Percentiles rank a stretch among this genome's conserved stretches.
These are phyloP conservation scores for Fusarium duplospermum DNA, from an alignment of 2,329 filamentous ascomycete genomes.

Conservation along the genomic window DNA sequence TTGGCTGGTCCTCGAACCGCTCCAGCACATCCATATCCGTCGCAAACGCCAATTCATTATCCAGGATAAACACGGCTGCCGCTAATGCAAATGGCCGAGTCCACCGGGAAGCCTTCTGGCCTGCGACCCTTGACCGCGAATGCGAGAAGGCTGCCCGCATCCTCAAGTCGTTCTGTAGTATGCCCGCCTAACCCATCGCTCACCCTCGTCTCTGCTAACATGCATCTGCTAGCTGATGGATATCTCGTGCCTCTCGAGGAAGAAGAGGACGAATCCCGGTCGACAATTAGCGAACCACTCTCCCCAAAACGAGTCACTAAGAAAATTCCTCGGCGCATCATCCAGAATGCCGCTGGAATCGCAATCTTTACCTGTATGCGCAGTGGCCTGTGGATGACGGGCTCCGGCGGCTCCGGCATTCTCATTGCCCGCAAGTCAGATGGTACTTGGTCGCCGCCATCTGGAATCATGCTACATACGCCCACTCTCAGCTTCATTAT, in stretches of 20 bases:
- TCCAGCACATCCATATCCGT: constrained; percentile 53
- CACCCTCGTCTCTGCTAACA: constrained; percentile 31
- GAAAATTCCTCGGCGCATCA: constrained; percentile 87
- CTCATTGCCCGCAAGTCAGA: constrained; percentile 86
- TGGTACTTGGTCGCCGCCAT: constrained; percentile 91
- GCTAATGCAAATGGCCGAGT: constrained; percentile 49
- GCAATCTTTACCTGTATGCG: constrained; percentile 97
- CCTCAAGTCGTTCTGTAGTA: constrained; percentile 89
- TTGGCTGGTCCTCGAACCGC: constrained; percentile 60
- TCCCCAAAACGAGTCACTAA: constrained; percentile 70
- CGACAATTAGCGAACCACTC: constrained; percentile 54
- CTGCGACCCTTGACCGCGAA: constrained; percentile 86
- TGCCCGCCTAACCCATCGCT: constrained; percentile 15
- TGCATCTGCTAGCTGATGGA: constrained; percentile 60
- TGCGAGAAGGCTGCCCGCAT: constrained; percentile 93
- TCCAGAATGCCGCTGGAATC: constrained; percentile 88
- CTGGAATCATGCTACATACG: constrained; percentile 90
- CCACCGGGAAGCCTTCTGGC: constrained; percentile 80
- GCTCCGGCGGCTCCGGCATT: constrained; percentile 89
- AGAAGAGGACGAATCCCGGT: constrained; percentile 49
- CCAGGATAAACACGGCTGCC: constrained; percentile 50
- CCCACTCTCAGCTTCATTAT: constrained; percentile 89
- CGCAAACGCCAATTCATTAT: constrained; percentile 37
- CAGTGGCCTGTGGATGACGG: constrained; percentile 90
- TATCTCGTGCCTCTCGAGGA: constrained; percentile 61